Base-by-base conservation (phyloP, 108 stramenopile species). In the Pseudonitzschia pungens region DNA sequence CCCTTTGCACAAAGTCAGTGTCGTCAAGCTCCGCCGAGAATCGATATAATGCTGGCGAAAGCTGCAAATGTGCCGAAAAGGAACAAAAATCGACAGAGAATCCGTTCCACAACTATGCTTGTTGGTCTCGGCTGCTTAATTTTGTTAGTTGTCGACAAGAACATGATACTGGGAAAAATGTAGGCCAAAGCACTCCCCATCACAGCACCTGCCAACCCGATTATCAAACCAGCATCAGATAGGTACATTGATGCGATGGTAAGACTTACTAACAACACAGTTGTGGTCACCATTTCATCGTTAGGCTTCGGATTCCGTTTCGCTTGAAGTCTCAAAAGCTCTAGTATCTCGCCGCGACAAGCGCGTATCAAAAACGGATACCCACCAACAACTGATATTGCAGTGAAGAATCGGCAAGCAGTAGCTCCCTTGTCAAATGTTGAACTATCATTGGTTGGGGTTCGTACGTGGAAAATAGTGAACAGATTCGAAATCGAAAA, bases 191-290 rank as follows among this genome's bases (percentile, higher is more conserved):
- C 86, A 0, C 87, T 85, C 5, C 95, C 97, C 45, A 93, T 76
- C 29, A 96, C 43, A 4, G 97, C 97, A 6, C 97, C 97, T 62
- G 76, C 92, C 24, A 98, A 83, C 15, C 87, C 82, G 16, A 92
- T 86, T 6, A 98, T 95, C 76, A 98, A 92, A 28, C 97, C 97
- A 44, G 92, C 96, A 80, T 98, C 89, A 26, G 81, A 83, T 22
- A 96, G 68, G 1, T 89, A 26, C 57, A 92, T 44, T 18, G 95
- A 83, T 18, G 89, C 65, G 4, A 92, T 45, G 24, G 81, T 68
- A 3, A 74, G 65, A 4, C 70, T 72, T 16, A 95, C 65, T 24
- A 92, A 72, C 9, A 36, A 4, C 2, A 45, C 15, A 41, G 40
- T 32, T 4, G 84, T 80, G 16, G 79, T 77, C 7, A 57, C 68